phyloP scores from a whole-genome alignment of 2,329 filamentous ascomycete genomes.

The Lecanicillium sp. region DNA sequence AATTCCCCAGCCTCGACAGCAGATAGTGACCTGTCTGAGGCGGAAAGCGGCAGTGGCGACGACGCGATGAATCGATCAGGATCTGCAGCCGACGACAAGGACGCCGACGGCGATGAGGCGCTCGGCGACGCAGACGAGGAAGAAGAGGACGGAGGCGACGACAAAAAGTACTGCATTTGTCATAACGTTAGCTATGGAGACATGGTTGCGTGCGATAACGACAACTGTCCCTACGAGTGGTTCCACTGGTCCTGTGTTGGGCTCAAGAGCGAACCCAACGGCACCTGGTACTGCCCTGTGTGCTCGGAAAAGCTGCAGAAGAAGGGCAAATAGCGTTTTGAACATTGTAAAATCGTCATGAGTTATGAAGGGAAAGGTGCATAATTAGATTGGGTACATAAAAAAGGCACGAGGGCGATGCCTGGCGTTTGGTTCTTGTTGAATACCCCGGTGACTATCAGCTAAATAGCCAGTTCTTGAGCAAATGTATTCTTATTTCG shows the following conservation, averaged over 20 bases:
- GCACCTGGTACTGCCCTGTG: conserved; percentile 61
- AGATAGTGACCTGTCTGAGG: conserved; percentile 60
- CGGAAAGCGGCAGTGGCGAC: conserved; percentile 49
- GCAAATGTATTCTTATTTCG: no score
- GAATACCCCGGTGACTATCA: not conserved
- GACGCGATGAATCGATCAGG: conserved; percentile 34
- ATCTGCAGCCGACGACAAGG: conserved; percentile 29
- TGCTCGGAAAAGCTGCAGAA: conserved; percentile 51
- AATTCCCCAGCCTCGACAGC: conserved; percentile 58
- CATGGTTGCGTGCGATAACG: conserved; percentile 86
- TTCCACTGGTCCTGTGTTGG: conserved; percentile 77
- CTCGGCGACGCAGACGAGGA: conserved; percentile 48
- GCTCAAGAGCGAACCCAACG: conserved; percentile 60
- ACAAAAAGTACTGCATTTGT: conserved; percentile 79
- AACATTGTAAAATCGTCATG: not conserved
- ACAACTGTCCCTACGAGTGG: conserved; percentile 76
- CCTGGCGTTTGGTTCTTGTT: conserved; percentile 1
- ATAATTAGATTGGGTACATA: not conserved
- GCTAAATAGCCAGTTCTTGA: not conserved
- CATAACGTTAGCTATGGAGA: conserved; percentile 79
- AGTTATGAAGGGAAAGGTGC: not conserved
- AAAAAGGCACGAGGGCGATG: not conserved
- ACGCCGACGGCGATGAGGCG: conserved; percentile 45
- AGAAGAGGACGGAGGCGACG: conserved; percentile 67
- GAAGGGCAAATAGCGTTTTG: conserved; percentile 25